A percentile compares a stretch with the other conserved stretches of the same genome.
These are phyloP conservation scores for Albophoma yamanashiensis DNA, from an alignment of 2,329 filamentous ascomycete genomes.

Conservation along the genomic window DNA sequence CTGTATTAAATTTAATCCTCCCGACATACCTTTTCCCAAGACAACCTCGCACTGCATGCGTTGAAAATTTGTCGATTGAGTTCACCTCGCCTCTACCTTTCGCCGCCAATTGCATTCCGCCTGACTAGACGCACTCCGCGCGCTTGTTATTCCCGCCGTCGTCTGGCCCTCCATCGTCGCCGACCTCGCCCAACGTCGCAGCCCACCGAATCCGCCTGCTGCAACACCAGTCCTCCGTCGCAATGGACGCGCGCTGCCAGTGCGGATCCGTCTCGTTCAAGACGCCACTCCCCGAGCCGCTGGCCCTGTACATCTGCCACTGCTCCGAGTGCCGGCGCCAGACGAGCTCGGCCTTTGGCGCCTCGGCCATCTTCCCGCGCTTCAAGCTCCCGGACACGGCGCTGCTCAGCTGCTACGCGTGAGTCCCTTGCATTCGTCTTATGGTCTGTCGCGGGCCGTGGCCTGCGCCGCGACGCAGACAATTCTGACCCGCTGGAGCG, in stretches of 20 bases:
- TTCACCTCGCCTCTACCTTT: background rate
- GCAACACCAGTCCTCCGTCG: slow-evolving; percentile 1
- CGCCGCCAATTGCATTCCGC: background rate
- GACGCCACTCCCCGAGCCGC: slow-evolving; percentile 47
- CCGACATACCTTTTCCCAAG: background rate
- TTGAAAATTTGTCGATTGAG: background rate
- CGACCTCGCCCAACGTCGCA: background rate
- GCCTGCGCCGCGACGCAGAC: background rate
- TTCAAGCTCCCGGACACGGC: slow-evolving; percentile 44
- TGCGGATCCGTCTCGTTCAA: slow-evolving; percentile 54
- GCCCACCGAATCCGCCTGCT: background rate
- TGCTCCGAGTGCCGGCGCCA: slow-evolving; percentile 57
- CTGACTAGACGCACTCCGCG: background rate
- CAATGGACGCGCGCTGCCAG: slow-evolving; percentile 52
- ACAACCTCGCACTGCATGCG: background rate
- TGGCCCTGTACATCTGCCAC: slow-evolving; percentile 62
- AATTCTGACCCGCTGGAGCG: background rate
- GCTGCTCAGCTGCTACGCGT: slow-evolving; percentile 44
- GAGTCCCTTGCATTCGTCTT: slow-evolving; percentile 15
- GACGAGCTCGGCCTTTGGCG: slow-evolving; percentile 55
- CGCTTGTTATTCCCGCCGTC: background rate
- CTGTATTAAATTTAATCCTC: background rate
- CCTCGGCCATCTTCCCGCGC: slow-evolving; percentile 59
- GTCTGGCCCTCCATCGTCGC: background rate
- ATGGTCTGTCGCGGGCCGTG: too few relatives aligned